Conservation (phyloP, 148 eudicot species). For the Oxyria digyna region DNA sequence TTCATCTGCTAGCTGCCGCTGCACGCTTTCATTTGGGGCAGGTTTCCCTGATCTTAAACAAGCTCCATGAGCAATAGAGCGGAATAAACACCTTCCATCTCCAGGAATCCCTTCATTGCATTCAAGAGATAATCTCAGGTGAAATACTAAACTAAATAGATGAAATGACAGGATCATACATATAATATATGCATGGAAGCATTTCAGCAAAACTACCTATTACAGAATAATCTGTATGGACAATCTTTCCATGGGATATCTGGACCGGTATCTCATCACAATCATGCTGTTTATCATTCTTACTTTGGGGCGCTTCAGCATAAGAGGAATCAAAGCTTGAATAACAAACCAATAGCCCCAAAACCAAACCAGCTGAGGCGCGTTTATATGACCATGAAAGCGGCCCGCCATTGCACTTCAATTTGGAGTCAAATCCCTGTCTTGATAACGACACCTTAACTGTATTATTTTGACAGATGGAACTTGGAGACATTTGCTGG, state of each 20-base stretch:
- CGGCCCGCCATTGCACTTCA: slow-evolving; percentile 27
- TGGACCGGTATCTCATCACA: slow-evolving; percentile 18
- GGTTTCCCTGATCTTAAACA: slow-evolving; percentile 66
- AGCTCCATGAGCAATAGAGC: slow-evolving; percentile 95
- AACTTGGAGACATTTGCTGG: slow-evolving; percentile 16
- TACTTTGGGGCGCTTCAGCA: slow-evolving; percentile 41
- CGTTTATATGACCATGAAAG: slow-evolving; percentile 33
- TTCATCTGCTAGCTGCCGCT: slow-evolving; percentile 84
- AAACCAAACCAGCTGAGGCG: slow-evolving; percentile 35
- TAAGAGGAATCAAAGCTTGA: slow-evolving; percentile 40
- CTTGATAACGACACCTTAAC: slow-evolving; percentile 33
- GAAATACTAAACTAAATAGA: not conserved
- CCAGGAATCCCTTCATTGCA: slow-evolving; percentile 76
- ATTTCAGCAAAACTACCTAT: slow-evolving; percentile 30
- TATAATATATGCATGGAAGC: not conserved
- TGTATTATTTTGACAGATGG: slow-evolving; percentile 19
- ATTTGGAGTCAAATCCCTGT: slow-evolving; percentile 21
- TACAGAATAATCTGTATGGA: slow-evolving; percentile 64
- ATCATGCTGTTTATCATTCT: slow-evolving; percentile 10
- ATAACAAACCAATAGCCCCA: slow-evolving; percentile 53
- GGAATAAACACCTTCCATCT: slow-evolving; percentile 96
- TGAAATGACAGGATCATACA: not conserved
- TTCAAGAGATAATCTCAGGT: not conserved
- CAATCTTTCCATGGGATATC: slow-evolving; percentile 65
- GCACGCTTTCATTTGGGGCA: slow-evolving; percentile 66